These are phyloP conservation scores for Lachancea cidri DNA, from an alignment of 805 yeast species.

Conservation along the genomic window DNA sequence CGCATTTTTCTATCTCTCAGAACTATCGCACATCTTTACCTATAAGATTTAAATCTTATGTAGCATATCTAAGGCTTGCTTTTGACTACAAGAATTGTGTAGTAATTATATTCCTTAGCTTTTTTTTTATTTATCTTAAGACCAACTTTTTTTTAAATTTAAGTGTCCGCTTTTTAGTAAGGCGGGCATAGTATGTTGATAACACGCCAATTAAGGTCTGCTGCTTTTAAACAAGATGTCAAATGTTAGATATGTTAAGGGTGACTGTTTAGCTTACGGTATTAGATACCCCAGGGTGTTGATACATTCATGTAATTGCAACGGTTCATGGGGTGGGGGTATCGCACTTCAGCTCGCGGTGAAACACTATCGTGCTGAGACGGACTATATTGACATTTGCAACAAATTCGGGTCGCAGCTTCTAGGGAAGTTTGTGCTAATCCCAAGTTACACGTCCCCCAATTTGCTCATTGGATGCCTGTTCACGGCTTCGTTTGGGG, in stretches of 20 bases:
- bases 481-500: constrained; percentile 61
- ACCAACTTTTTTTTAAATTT: neutral
- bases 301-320: constrained; percentile 77
- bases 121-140: no score
- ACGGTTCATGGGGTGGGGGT: constrained; percentile 84
- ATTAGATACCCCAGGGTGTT: constrained; percentile 39
- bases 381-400: constrained; percentile 36
- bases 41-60: no score
- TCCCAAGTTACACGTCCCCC: constrained; percentile 20
- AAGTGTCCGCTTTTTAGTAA: neutral
- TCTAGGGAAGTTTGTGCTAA: constrained; percentile 43
- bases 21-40: no score
- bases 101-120: no score
- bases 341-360: constrained; percentile 56
- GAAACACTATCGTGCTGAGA: constrained; percentile 54
- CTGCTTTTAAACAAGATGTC: no score
- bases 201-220: no score
- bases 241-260: constrained; percentile 3
- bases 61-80: no score
- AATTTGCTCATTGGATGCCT: constrained; percentile 51
- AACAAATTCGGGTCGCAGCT: constrained; percentile 18
- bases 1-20: no score
- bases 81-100: no score
- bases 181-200: no score
- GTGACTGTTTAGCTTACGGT: constrained; percentile 4